phyloP scores from a whole-genome alignment of 768 basidiomycete species.

The Naganishia randhawae region DNA sequence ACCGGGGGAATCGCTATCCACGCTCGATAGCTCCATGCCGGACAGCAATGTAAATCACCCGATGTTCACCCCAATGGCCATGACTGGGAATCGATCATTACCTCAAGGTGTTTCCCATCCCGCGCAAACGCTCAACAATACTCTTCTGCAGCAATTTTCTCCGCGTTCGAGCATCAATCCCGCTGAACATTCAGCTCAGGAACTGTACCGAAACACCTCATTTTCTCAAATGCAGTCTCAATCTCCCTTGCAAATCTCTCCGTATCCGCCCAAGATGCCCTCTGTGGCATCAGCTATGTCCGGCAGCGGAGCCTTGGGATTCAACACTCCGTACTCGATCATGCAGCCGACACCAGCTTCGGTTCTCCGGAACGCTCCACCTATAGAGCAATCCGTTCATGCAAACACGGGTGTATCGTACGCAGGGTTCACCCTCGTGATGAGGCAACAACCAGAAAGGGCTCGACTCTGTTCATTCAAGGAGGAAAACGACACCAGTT shows the following conservation, averaged over 20 bases:
- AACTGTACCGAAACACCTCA: not conserved
- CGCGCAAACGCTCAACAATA: not conserved
- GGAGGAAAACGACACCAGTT: constrained; percentile 52
- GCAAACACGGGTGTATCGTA: not conserved
- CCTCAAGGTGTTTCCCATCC: not conserved
- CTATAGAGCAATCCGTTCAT: not conserved
- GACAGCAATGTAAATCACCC: too few relatives aligned
- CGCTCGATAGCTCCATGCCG: not conserved
- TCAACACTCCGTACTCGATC: not conserved
- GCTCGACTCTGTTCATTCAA: constrained; percentile 51
- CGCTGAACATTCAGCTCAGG: not conserved
- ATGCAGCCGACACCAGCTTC: not conserved
- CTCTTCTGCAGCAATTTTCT: not conserved
- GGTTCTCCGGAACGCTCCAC: not conserved
- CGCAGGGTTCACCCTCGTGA: constrained; percentile 4
- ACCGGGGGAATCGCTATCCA: not conserved
- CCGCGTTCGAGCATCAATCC: too few relatives aligned
- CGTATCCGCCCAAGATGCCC: not conserved
- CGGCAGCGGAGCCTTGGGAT: not conserved
- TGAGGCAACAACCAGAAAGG: constrained; percentile 47
- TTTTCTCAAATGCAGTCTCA: not conserved
- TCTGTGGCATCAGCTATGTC: not conserved
- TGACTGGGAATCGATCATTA: not conserved
- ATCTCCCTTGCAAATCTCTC: not conserved
- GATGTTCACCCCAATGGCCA: not conserved